Evolutionary conservation across 768 basidiomycete genomes (phyloP), one percentile per base, ranked within the genome.

Genomic region (Auriscalpium vulgare): DNA sequence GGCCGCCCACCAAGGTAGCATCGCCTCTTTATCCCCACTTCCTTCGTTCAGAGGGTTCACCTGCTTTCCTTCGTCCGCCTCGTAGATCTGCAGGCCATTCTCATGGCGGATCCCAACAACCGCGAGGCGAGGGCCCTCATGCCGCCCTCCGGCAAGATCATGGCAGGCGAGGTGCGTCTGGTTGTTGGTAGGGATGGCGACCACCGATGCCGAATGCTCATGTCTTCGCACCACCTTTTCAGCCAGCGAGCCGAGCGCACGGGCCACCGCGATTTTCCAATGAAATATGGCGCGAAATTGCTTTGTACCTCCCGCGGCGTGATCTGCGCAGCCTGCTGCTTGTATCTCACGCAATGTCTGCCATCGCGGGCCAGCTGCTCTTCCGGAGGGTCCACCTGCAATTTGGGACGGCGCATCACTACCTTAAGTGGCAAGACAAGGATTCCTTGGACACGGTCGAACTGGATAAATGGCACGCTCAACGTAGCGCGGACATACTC

Each of bases 221-320:
- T 6, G 19, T 56, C n/a, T 46, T 21, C 37, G 51, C 2, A 47
- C 47, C 17, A 17, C 37, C 19, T 21, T 50, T 21, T 43, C 59
- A 68, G 69, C 66, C 68, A 49, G 60, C 68, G 38, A 59, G 66
- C 46, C 69, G 77, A 14, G 75, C 77, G 9, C 65, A 70, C 34
- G 74, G 73, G 50, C 77, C 74, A 16, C 79, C 79, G 40, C 75
- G 76, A 17, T 80, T 88, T 62, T 86, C 85, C 4, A 73, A 74
- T 7, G 87, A 88, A 69, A 80, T 88, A 51, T 88, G 87, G 87
- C 74, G 82, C 37, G 81, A 87, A 64, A 81, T 88, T 40, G 84
- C 80, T 0, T 69, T 75, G 6, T 82, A 75, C 62, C 75, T 88
- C 6, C 81, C 85, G 0, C 75, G 79, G 17, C 77, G 77, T 10